phyloP scores from a whole-genome alignment of 805 yeast genomes.

The Yamadazyma akitaensis region DNA sequence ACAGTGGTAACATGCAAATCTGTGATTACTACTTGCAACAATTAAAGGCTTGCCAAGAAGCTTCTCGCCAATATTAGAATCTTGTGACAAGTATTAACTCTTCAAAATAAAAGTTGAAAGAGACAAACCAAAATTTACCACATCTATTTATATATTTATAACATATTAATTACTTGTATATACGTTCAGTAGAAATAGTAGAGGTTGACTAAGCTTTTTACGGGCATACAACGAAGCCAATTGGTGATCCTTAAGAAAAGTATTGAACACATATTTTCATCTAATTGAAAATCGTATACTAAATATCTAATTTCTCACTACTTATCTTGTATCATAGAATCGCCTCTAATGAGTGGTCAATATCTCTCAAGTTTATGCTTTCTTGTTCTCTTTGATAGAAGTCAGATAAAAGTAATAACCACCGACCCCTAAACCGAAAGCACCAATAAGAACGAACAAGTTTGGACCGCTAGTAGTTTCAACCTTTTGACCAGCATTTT shows the following conservation, averaged over 20 bases:
- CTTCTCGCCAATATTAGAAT: conserved; percentile 73
- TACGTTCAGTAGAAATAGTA: not conserved
- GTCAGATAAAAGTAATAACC: conserved; percentile 23
- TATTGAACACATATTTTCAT: not conserved
- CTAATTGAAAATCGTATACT: not conserved
- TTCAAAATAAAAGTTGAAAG: not conserved
- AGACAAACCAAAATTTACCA: not conserved
- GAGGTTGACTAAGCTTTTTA: not conserved
- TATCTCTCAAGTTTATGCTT: not conserved
- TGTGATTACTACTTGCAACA: conserved; percentile 97
- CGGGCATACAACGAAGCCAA: too few species aligned
- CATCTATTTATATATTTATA: not conserved
- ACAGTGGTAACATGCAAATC: conserved; percentile 92
- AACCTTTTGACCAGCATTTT: conserved; percentile 15
- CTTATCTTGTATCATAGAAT: not conserved
- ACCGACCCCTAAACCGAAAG: conserved; percentile 29
- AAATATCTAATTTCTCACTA: not conserved
- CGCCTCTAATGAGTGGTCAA: not conserved
- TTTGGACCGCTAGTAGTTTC: conserved; percentile 2
- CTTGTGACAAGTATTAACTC: too few species aligned
- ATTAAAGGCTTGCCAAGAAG: conserved; percentile 95
- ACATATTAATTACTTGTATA: conserved; percentile 6
- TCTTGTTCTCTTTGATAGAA: not conserved
- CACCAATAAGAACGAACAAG: conserved; percentile 17
- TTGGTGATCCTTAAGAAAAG: not conserved